Evolutionary conservation across 140 eudicot species (phyloP).

Genomic region (Senecio squalidus): DNA sequence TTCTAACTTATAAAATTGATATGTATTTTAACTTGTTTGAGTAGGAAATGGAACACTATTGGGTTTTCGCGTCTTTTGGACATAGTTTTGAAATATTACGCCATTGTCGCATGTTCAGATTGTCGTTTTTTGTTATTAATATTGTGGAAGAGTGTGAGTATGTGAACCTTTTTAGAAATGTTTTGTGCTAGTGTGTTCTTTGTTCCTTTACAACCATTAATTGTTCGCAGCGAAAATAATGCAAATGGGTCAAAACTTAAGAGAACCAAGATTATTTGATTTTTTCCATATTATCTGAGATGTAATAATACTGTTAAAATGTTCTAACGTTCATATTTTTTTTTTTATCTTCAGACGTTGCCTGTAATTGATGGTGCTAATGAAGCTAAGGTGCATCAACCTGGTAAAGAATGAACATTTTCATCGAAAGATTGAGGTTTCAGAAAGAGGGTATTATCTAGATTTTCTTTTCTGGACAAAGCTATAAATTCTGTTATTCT

Average conservation of each 20-base stretch:
- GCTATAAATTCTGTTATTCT: not conserved
- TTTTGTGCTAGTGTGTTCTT: no score
- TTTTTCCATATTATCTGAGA: not conserved
- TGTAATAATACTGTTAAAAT: not conserved
- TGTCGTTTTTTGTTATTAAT: no score
- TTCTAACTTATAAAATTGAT: no score
- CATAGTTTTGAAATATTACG: no score
- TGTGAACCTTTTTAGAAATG: no score
- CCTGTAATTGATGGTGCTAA: constrained; percentile 40
- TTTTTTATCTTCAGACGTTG: constrained; percentile 48
- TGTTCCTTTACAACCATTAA: not conserved
- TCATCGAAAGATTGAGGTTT: not conserved
- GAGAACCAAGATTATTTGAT: constrained; percentile 8
- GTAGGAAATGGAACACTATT: no score
- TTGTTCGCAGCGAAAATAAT: no score
- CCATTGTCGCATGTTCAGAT: no score
- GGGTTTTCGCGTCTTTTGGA: no score
- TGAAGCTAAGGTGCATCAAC: constrained; percentile 32
- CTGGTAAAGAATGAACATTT: constrained; percentile 33
- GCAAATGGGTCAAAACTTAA: constrained; percentile 3
- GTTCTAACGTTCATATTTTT: constrained; percentile 2
- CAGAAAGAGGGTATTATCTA: constrained; percentile 6
- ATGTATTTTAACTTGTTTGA: no score
- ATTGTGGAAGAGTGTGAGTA: no score
- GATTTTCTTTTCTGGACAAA: not conserved